Conservation (phyloP, 768 basidiomycete species). For the Boletus speciosus region DNA sequence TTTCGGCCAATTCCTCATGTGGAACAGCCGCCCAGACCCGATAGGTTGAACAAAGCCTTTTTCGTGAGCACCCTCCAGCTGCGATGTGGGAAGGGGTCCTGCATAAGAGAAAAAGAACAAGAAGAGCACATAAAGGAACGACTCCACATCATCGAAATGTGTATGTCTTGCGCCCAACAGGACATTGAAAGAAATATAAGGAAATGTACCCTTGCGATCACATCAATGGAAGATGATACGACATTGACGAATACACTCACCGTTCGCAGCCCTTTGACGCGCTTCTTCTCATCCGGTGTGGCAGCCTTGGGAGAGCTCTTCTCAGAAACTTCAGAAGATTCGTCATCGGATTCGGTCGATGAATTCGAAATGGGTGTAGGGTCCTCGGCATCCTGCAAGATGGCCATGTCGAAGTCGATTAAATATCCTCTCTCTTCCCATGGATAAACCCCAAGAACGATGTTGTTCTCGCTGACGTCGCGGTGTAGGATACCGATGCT, state of each 20-base stretch:
- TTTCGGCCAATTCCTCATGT: slow-evolving; percentile 6
- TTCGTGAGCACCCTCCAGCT: background rate
- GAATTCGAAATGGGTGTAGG: no score
- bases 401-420: slow-evolving; percentile 29
- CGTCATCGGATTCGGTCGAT: no score
- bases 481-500: background rate
- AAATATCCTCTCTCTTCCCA: background rate
- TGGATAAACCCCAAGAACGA: no score
- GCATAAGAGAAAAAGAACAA: slow-evolving; percentile 15
- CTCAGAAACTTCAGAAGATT: no score
- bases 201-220: background rate
- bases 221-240: background rate
- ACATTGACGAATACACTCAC: no score
- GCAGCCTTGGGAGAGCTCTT: no score
- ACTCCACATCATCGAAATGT: slow-evolving; percentile 12
- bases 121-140: slow-evolving; percentile 15
- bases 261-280: background rate
- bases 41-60: background rate
- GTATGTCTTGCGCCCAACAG: slow-evolving; percentile 3
- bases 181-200: slow-evolving; percentile 13
- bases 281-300: background rate
- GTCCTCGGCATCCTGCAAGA: background rate
- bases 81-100: background rate
- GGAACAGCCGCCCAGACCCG: background rate
- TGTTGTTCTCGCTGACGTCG: no score